Conservation (phyloP, 2,329 filamentous ascomycete genomes). For the Rasamsonia emersonii region DNA sequence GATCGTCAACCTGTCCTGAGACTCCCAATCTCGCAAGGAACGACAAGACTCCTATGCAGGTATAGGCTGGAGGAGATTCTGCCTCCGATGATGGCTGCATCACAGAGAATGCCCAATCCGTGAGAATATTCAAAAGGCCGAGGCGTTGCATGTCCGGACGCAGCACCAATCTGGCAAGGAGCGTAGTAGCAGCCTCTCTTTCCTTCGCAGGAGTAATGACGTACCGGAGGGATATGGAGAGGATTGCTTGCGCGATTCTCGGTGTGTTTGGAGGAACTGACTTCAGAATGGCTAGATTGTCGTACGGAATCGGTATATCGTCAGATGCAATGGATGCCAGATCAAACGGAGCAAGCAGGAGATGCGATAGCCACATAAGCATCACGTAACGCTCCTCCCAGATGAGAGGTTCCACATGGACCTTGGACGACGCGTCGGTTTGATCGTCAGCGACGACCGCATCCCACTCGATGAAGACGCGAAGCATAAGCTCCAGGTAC, state of each 20-base stretch:
- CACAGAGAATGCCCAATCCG: slow-evolving; percentile 60
- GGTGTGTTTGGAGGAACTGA: slow-evolving; percentile 55
- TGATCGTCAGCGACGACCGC: slow-evolving; percentile 13
- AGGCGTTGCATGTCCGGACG: slow-evolving; percentile 80
- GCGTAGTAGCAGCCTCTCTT: slow-evolving; percentile 72
- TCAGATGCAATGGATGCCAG: slow-evolving; percentile 68
- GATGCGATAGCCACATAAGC: slow-evolving; percentile 76
- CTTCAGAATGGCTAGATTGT: slow-evolving; percentile 19
- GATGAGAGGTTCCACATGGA: slow-evolving; percentile 39
- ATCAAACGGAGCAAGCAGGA: slow-evolving; percentile 82
- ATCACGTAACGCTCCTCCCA: slow-evolving; percentile 90
- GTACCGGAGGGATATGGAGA: slow-evolving; percentile 63
- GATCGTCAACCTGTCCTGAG: slow-evolving; percentile 64
- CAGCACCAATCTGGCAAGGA: slow-evolving; percentile 74
- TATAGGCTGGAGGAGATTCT: slow-evolving; percentile 52
- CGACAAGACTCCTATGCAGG: slow-evolving; percentile 67
- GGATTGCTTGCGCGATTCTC: slow-evolving; percentile 58
- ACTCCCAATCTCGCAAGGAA: slow-evolving; percentile 68
- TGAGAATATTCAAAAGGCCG: slow-evolving; percentile 58
- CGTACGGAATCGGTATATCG: slow-evolving; percentile 26
- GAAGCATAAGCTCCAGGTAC: slow-evolving; percentile 71
- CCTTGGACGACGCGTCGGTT: slow-evolving; percentile 9
- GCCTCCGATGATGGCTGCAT: slow-evolving; percentile 42
- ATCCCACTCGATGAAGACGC: slow-evolving; percentile 58
- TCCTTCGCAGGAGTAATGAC: slow-evolving; percentile 75